These are phyloP conservation scores for Blastobotrys serpentis DNA, from an alignment of 1,139 yeast species.

Conservation along the genomic window DNA sequence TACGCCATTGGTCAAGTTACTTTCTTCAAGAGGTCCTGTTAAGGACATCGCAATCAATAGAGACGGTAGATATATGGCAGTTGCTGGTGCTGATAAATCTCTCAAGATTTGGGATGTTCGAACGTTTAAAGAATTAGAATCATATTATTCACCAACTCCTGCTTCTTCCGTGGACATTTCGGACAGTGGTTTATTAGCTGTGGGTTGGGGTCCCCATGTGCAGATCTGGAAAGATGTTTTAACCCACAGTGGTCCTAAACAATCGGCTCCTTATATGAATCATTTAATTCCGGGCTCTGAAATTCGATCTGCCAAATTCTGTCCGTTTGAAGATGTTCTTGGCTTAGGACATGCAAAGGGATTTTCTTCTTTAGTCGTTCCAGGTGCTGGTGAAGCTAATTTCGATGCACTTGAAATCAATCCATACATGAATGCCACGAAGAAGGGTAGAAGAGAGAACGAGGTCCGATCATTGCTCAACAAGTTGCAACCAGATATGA, in stretches of 20 bases:
- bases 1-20: slow-evolving; percentile 79
- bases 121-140: slow-evolving; percentile 62
- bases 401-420: slow-evolving; percentile 91
- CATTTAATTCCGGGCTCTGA: slow-evolving; percentile 80
- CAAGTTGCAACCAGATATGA: slow-evolving; percentile 90
- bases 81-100: slow-evolving; percentile 82
- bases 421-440: slow-evolving; percentile 78
- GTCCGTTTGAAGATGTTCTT: slow-evolving; percentile 93
- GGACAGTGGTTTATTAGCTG: slow-evolving; percentile 81
- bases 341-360: slow-evolving; percentile 86
- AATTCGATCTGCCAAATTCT: slow-evolving; percentile 65
- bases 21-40: slow-evolving; percentile 82
- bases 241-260: slow-evolving; percentile 44
- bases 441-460: slow-evolving; percentile 85
- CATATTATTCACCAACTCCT: slow-evolving; percentile 75
- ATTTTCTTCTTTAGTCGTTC: slow-evolving; percentile 75
- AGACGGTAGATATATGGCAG: slow-evolving; percentile 93
- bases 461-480: slow-evolving; percentile 86
- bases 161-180: slow-evolving; percentile 78
- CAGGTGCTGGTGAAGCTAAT: slow-evolving; percentile 98
- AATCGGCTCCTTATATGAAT: slow-evolving; percentile 84
- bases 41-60: slow-evolving; percentile 84
- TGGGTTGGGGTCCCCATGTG: slow-evolving; percentile 94
- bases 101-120: slow-evolving; percentile 94
- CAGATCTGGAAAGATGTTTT: slow-evolving; percentile 54